These are phyloP conservation scores for Rhypophila decipiens DNA, from an alignment of 495 filamentous ascomycete species.

Conservation along the genomic window DNA sequence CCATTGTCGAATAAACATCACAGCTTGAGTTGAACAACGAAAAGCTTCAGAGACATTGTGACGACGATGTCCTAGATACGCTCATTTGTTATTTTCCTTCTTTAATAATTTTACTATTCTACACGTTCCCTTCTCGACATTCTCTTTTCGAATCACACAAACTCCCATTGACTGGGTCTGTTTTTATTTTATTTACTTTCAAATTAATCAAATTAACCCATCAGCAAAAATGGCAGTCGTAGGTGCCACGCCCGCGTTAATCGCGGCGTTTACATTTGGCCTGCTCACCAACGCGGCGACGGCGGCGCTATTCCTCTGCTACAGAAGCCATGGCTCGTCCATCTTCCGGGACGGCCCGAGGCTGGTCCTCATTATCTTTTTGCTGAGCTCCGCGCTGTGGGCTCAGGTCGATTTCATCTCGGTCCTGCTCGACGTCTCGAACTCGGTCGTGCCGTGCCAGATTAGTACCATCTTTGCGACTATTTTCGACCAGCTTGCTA, in stretches of 20 bases:
- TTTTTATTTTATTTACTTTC: constrained; percentile 25
- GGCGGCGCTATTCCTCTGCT: constrained; percentile 44
- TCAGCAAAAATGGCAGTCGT: constrained; percentile 43
- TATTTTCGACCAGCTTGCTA: constrained; percentile 46
- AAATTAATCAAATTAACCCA: constrained; percentile 16
- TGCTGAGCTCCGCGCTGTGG: constrained; percentile 45
- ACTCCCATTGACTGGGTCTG: constrained; percentile 53
- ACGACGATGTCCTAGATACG: constrained; percentile 26
- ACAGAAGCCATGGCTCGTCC: constrained; percentile 41
- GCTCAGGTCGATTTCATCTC: constrained; percentile 43
- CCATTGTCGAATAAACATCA: constrained; percentile 10
- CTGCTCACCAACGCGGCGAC: constrained; percentile 47
- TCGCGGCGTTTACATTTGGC: constrained; percentile 51
- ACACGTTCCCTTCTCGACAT: constrained; percentile 27
- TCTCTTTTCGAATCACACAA: too few relatives aligned
- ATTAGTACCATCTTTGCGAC: constrained; percentile 42
- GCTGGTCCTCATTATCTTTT: constrained; percentile 55
- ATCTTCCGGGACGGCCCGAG: constrained; percentile 53
- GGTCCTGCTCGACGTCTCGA: constrained; percentile 35
- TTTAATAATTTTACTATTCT: constrained; percentile 15
- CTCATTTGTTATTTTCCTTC: constrained; percentile 19
- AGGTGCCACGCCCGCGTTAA: constrained; percentile 42
- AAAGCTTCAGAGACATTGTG: too few relatives aligned
- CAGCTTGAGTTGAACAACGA: constrained; percentile 7
- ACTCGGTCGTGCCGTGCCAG: constrained; percentile 40